A percentile compares a stretch with the other conserved stretches of the same genome.
Conservation (phyloP, 495 filamentous ascomycete species). For the Astrothelium subdiscretum region DNA sequence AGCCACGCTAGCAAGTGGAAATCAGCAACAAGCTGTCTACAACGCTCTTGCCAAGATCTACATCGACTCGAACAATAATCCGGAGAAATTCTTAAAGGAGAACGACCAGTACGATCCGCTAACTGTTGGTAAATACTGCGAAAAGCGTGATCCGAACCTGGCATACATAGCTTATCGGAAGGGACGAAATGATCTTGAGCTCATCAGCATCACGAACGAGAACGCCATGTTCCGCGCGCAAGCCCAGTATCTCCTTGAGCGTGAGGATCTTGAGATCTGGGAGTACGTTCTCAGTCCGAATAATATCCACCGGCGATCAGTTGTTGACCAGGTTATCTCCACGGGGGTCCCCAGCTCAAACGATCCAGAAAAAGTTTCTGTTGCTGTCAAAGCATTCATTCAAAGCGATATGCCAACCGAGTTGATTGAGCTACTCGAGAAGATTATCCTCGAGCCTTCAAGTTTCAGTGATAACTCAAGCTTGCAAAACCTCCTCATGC, state of each 20-base stretch:
- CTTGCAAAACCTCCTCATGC: constrained; percentile 91
- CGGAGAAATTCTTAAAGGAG: constrained; percentile 96
- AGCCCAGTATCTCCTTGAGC: constrained; percentile 86
- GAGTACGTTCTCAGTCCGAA: constrained; percentile 86
- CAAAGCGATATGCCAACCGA: constrained; percentile 82
- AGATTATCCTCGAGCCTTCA: constrained; percentile 96
- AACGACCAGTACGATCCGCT: constrained; percentile 95
- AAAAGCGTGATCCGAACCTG: constrained; percentile 95
- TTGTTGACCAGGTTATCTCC: constrained; percentile 93
- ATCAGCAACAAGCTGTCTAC: constrained; percentile 96
- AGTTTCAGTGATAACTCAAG: constrained; percentile 94
- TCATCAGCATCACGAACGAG: constrained; percentile 96
- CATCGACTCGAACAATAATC: constrained; percentile 98
- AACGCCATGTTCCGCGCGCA: constrained; percentile 98
- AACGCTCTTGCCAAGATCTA: constrained; percentile 99
- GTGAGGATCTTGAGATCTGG: constrained; percentile 87
- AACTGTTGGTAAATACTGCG: constrained; percentile 93
- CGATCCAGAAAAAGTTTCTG: constrained; percentile 89
- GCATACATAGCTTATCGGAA: constrained; percentile 94
- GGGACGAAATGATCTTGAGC: constrained; percentile 92
- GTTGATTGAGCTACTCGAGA: constrained; percentile 94
- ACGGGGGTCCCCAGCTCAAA: constrained; percentile 91
- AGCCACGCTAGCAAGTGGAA: constrained; percentile 76
- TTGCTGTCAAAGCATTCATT: constrained; percentile 89
- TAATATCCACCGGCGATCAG: constrained; percentile 83